Conservation (phyloP, 2,329 filamentous ascomycete genomes). For the Colletotrichum caudatum region DNA sequence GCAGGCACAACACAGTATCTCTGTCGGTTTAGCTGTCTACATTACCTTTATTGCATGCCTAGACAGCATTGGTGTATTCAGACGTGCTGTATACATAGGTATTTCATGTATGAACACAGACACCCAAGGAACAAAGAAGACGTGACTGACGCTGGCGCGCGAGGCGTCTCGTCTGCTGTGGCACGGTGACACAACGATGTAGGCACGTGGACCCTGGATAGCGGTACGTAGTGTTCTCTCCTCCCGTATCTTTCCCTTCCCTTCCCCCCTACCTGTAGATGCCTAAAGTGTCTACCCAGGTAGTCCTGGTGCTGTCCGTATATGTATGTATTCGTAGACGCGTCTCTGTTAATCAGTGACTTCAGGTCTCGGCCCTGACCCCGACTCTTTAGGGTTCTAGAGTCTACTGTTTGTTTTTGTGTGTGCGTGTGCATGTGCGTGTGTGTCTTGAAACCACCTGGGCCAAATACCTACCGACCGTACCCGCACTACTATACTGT, state of each 20-base stretch:
- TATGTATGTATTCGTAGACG: too few relatives aligned
- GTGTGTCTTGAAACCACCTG: too few relatives aligned
- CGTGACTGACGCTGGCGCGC: not conserved
- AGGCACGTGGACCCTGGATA: slow-evolving; percentile 20
- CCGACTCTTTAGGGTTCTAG: not conserved
- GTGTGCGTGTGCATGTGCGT: too few relatives aligned
- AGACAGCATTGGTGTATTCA: too few relatives aligned
- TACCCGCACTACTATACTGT: too few relatives aligned
- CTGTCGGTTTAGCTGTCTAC: too few relatives aligned
- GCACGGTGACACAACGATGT: slow-evolving; percentile 20
- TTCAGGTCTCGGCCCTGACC: not conserved
- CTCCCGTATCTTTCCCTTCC: not conserved
- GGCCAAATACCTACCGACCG: too few relatives aligned
- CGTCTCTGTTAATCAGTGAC: not conserved
- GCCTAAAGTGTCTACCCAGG: not conserved
- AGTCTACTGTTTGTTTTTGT: not conserved
- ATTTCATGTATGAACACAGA: too few relatives aligned
- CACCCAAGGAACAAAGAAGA: not conserved
- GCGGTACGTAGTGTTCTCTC: slow-evolving; percentile 7
- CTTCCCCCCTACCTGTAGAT: too few relatives aligned
- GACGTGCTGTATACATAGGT: too few relatives aligned
- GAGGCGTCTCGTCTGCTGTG: slow-evolving; percentile 26
- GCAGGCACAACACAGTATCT: too few relatives aligned
- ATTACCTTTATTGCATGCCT: too few relatives aligned
- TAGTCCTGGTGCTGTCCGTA: not conserved